Conservation (phyloP, 2,329 filamentous ascomycete species). For the Torrubiellomyces zombiae region DNA sequence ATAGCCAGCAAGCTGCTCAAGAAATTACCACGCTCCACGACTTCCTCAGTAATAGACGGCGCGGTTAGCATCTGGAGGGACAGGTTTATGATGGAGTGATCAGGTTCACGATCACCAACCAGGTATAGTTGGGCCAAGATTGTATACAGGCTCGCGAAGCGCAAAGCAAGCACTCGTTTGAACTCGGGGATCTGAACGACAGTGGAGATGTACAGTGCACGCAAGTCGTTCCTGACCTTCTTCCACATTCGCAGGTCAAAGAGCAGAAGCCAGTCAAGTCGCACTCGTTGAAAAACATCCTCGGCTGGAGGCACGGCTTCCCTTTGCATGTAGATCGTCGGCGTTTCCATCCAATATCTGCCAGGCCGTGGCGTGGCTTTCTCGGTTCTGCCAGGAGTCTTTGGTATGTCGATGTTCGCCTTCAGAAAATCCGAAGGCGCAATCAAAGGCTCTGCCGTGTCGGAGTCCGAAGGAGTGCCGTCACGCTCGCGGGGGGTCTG, state of each 20-base stretch:
- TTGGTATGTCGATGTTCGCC: slow-evolving; percentile 57
- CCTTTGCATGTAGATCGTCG: slow-evolving; percentile 47
- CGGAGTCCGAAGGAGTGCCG: slow-evolving; percentile 55
- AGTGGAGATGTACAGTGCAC: slow-evolving; percentile 89
- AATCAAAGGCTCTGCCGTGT: slow-evolving; percentile 48
- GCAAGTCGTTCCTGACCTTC: slow-evolving; percentile 74
- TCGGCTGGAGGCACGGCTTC: slow-evolving; percentile 56
- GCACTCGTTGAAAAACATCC: slow-evolving; percentile 75
- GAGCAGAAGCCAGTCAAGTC: slow-evolving; percentile 84
- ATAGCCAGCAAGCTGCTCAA: slow-evolving; percentile 91
- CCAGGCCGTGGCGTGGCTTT: slow-evolving; percentile 44
- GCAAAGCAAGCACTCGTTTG: slow-evolving; percentile 79
- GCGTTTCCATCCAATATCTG: slow-evolving; percentile 74
- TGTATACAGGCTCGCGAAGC: slow-evolving; percentile 92
- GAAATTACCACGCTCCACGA: slow-evolving; percentile 90
- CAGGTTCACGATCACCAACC: slow-evolving; percentile 87
- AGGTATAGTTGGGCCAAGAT: slow-evolving; percentile 86
- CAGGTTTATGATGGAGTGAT: slow-evolving; percentile 96
- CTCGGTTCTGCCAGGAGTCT: slow-evolving; percentile 50
- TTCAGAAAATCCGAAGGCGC: slow-evolving; percentile 45
- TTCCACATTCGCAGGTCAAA: slow-evolving; percentile 97
- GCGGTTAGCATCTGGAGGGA: slow-evolving; percentile 94
- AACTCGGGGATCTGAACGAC: slow-evolving; percentile 92
- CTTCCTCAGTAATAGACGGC: slow-evolving; percentile 87
- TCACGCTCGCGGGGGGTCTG: slow-evolving; percentile 34